Base-by-base conservation (phyloP, 192 early-diverging fungal species). In the Obelidium mucronatum region DNA sequence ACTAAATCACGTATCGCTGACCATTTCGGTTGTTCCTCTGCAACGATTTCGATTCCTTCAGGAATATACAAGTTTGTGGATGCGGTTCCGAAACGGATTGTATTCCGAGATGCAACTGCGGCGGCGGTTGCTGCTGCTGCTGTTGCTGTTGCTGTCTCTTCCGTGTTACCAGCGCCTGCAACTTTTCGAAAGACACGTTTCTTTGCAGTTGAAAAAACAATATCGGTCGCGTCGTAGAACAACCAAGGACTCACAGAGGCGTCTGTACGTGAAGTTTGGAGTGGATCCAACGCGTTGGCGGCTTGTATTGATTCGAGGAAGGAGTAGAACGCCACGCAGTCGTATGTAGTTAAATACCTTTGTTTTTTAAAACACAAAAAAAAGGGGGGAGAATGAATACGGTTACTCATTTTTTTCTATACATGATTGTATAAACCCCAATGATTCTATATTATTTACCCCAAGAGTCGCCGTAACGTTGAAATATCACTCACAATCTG, bases 11-110 rank as follows among this genome's bases (percentile, higher is more conserved):
- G 71, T 33, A 99, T 69, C 13, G 91, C 86, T 48, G 80, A 81
- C 92, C 96, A 98, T 77, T 99, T 99, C 22, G 97, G 97, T n/a
- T 91, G 90, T 52, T 93, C 95, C 76, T 99, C 97, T 48, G 98
- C 76, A 37, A 92, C 85, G 0, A 92, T 90, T 62, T 88, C 79
- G 54, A 93, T 86, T 34, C 85, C 81, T 0, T 90, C 85, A 1
- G 95, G 93, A 28, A 97, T 77, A 3, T 85, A 83, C 1, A 5
- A 63, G 19, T 51, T 24, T 28, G 52, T n/a, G 40, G 17, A 24
- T 40, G 15, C 4, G 37, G 11, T 22, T 26, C 61, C 73, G 35
- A 63, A 73, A 8, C 44, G 44, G 8, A 15, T 48, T 48, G 11
- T 48, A 48, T 48, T 48, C n/a, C n/a, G n/a, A n/a, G n/a, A n/a